Conservation (phyloP, 805 yeast species). For the Pachysolen tannophilus region DNA sequence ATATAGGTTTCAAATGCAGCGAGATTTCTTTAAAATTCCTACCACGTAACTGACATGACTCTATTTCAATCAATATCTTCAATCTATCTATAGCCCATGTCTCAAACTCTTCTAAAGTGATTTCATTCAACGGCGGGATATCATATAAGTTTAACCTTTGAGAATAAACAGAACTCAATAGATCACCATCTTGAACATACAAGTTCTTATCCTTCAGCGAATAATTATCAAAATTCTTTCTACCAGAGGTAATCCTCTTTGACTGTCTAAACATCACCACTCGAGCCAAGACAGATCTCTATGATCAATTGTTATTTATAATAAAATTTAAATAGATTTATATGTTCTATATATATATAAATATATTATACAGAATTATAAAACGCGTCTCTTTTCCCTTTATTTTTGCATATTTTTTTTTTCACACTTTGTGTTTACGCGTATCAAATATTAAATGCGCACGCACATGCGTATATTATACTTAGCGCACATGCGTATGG, state of each 20-base stretch:
- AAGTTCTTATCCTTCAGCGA: slow-evolving; percentile 12
- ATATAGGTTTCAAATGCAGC: slow-evolving; percentile 51
- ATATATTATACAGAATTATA: no score
- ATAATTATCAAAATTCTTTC: slow-evolving; percentile 48
- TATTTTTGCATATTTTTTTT: no score
- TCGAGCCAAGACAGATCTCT: neutral
- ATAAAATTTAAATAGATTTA: no score
- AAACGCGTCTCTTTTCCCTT: no score
- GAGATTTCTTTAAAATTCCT: slow-evolving; percentile 61
- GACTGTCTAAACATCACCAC: slow-evolving; percentile 70
- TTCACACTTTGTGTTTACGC: no score
- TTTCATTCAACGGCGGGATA: slow-evolving; percentile 73
- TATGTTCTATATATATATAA: no score
- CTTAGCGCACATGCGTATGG: no score
- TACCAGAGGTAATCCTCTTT: slow-evolving; percentile 68
- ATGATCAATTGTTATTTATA: no score
- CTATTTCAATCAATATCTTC: slow-evolving; percentile 77
- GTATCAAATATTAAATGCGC: no score
- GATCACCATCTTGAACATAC: slow-evolving; percentile 23
- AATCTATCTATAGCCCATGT: slow-evolving; percentile 92
- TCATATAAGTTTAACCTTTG: slow-evolving; percentile 68
- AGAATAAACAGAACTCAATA: slow-evolving; percentile 35
- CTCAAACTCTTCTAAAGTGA: slow-evolving; percentile 89
- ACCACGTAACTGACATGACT: slow-evolving; percentile 60
- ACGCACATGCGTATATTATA: no score